A percentile compares a stretch with the other conserved stretches of the same genome.
Conservation (phyloP, 352 stramenopile genomes). For the Pythium diclinum region DNA sequence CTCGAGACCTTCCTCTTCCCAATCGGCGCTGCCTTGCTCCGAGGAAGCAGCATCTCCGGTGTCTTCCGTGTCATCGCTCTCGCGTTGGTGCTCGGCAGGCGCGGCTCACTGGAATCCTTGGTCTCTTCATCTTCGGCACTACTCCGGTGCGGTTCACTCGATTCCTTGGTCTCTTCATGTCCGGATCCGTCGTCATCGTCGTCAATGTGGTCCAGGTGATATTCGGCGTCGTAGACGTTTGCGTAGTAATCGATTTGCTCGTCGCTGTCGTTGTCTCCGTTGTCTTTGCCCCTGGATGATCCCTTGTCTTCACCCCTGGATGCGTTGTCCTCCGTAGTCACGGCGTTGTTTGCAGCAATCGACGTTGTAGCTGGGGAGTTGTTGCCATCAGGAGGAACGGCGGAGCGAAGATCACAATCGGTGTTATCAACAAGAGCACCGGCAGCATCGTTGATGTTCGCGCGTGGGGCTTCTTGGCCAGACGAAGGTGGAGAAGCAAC, state of each 20-base stretch:
- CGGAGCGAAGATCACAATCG: background rate
- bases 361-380: no score
- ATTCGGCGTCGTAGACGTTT: background rate
- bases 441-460: background rate
- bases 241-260: background rate
- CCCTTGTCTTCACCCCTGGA: background rate
- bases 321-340: no score
- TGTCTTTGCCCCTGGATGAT: background rate
- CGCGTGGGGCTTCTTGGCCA: background rate
- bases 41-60: background rate
- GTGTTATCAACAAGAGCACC: background rate
- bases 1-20: background rate
- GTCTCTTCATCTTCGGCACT: background rate
- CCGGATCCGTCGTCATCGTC: background rate
- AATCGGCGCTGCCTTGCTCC: background rate
- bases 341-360: no score
- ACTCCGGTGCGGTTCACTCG: background rate
- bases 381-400: no score
- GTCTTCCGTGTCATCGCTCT: no score
- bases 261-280: background rate
- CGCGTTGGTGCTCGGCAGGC: no score
- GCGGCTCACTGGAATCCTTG: no score
- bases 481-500: background rate
- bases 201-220: background rate
- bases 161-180: constrained; percentile 1